Evolutionary conservation across 371 early-diverging fungal species (phyloP).

Genomic region (Mucor irregularis): DNA sequence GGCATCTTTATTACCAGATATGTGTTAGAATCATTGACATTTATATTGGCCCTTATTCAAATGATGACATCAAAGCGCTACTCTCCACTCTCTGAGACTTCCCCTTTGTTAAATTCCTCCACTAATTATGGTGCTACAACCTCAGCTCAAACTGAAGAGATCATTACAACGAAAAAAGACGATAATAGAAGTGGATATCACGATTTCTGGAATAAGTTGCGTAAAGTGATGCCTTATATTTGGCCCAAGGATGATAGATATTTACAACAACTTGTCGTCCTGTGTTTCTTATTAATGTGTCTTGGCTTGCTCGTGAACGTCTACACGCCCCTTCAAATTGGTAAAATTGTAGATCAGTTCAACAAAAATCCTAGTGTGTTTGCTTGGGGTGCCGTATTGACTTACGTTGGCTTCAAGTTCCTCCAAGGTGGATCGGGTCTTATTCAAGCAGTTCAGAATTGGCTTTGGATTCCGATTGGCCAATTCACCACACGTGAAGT

Average conservation of each 20-base stretch:
- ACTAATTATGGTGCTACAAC: constrained; percentile 22
- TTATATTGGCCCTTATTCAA: constrained; percentile 30
- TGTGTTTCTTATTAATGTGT: constrained; percentile 69
- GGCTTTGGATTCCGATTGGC: constrained; percentile 89
- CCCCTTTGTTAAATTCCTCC: constrained; percentile 8
- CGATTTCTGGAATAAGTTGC: constrained; percentile 57
- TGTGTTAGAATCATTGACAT: constrained; percentile 20
- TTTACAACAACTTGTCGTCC: constrained; percentile 69
- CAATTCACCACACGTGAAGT: constrained; percentile 89
- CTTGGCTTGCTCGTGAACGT: constrained; percentile 85
- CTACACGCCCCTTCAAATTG: constrained; percentile 83
- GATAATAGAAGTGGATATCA: constrained; percentile 28
- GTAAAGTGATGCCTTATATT: constrained; percentile 76
- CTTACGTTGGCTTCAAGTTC: constrained; percentile 73
- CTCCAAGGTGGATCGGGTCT: constrained; percentile 83
- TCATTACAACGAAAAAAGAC: constrained; percentile 2
- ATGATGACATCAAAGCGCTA: constrained; percentile 23
- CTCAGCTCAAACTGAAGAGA: neutral
- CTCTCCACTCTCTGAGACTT: constrained; percentile 7
- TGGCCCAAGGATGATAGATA: constrained; percentile 74
- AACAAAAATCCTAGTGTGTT: constrained; percentile 27
- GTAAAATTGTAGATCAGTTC: constrained; percentile 70
- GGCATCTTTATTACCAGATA: constrained; percentile 38
- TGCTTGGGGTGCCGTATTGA: constrained; percentile 68
- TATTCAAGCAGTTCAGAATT: constrained; percentile 75